Conservation (phyloP, 1,284 basidiomycete genomes). For the Tetrapyrgos nigripes region DNA sequence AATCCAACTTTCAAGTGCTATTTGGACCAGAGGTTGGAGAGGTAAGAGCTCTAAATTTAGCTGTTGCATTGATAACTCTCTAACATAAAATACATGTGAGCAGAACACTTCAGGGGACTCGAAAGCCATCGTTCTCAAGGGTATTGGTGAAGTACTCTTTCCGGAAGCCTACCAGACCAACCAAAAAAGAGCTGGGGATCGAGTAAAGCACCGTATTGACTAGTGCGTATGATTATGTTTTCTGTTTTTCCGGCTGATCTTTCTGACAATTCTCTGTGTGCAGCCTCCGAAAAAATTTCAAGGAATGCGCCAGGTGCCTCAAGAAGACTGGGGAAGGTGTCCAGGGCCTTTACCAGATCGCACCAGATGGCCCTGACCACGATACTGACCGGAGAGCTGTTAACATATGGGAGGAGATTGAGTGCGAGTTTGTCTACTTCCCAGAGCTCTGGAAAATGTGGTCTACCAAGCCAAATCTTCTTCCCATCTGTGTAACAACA, state of each 20-base stretch:
- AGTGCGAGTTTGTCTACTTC: neutral
- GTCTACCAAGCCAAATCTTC: neutral
- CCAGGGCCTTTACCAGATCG: neutral
- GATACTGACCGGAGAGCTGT: neutral
- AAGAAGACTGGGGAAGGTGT: conserved; percentile 6
- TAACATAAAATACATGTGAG: neutral
- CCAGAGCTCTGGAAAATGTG: neutral
- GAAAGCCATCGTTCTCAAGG: neutral
- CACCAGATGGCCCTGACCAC: neutral
- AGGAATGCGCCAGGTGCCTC: neutral
- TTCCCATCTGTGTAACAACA: neutral
- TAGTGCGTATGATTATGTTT: neutral
- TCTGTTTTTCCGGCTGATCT: no score
- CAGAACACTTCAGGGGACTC: conserved; percentile 2
- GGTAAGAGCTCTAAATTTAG: neutral
- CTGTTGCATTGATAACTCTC: neutral
- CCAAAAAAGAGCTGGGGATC: neutral
- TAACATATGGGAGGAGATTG: neutral
- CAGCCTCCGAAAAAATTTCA: conserved; percentile 1
- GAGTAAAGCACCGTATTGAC: neutral
- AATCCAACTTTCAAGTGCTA: neutral
- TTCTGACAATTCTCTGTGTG: neutral
- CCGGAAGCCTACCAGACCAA: no score
- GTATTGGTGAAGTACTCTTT: neutral
- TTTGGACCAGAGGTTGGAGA: neutral